A percentile compares a stretch with the other conserved stretches of the same genome.
These are phyloP conservation scores for Saccharomycopsis oosterbeekiorum DNA, from an alignment of 805 yeast genomes.

Conservation along the genomic window DNA sequence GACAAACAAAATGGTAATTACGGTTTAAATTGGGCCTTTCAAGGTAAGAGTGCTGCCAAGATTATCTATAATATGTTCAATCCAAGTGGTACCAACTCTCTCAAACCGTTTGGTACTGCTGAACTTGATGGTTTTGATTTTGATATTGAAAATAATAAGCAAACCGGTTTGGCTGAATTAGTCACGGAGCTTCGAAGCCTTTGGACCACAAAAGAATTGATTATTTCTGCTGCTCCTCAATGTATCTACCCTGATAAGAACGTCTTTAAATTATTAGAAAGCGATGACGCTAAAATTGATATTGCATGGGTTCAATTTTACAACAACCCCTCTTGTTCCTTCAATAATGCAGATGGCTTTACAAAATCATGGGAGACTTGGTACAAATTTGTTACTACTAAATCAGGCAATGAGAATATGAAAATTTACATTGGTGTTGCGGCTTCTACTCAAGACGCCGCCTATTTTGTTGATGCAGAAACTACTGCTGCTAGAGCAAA, in stretches of 20 bases:
- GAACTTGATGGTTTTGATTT: constrained; percentile 17
- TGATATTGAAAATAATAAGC: constrained; percentile 26
- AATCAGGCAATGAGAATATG: constrained; percentile 35
- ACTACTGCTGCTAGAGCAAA: constrained; percentile 5
- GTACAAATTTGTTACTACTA: constrained; percentile 35
- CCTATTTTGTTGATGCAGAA: constrained; percentile 38
- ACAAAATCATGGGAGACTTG: constrained; percentile 37
- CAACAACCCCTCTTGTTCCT: constrained; percentile 33
- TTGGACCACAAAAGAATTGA: constrained; percentile 38
- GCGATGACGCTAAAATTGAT: constrained; percentile 31
- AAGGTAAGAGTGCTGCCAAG: constrained; percentile 55
- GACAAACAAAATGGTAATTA: constrained; percentile 52
- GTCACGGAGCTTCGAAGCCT: constrained; percentile 25
- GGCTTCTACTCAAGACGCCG: constrained; percentile 40
- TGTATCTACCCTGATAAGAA: constrained; percentile 53
- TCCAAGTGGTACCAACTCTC: constrained; percentile 20
- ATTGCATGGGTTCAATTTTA: constrained; percentile 57
- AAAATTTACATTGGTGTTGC: constrained; percentile 57
- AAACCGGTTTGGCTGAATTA: constrained; percentile 42
- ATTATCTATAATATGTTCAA: constrained; percentile 56
- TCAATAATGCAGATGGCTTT: constrained; percentile 28
- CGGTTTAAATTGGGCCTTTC: constrained; percentile 74
- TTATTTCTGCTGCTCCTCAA: constrained; percentile 59
- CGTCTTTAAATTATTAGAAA: constrained; percentile 30
- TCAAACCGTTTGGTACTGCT: constrained; percentile 16